Evolutionary conservation across 2,329 filamentous ascomycete species (phyloP).

Genomic region (Trichoderma semiorbis): DNA sequence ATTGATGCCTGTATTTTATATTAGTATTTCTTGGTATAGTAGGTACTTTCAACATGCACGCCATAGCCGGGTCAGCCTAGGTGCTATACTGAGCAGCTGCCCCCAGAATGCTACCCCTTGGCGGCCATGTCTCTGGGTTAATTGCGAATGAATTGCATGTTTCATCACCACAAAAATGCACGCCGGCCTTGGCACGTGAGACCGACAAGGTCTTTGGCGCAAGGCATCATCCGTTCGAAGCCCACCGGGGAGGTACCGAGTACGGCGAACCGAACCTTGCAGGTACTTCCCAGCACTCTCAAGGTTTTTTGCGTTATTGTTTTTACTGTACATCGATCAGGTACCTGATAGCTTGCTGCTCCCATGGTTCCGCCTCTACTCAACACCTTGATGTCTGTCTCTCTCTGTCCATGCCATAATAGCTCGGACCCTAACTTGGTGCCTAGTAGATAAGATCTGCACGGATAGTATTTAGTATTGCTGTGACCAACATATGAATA

Average conservation of each 20-base stretch:
- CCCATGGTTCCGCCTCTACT: neutral
- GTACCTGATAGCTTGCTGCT: neutral
- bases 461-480: no score
- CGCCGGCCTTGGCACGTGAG: neutral
- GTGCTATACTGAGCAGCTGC: neutral
- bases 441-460: neutral
- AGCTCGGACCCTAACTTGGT: neutral
- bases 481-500: neutral
- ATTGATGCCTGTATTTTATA: neutral
- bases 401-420: neutral
- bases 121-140: neutral
- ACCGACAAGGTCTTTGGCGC: neutral
- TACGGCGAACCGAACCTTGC: neutral
- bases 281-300: neutral
- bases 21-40: neutral
- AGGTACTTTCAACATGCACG: neutral
- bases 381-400: neutral
- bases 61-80: neutral
- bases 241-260: neutral
- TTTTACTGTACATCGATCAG: neutral
- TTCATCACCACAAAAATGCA: neutral
- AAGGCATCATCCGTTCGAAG: neutral
- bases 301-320: neutral
- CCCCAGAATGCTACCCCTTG: neutral
- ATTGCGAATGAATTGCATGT: neutral